Base-by-base conservation (phyloP, 2,329 filamentous ascomycete species). In the Ophiostoma quercus region DNA sequence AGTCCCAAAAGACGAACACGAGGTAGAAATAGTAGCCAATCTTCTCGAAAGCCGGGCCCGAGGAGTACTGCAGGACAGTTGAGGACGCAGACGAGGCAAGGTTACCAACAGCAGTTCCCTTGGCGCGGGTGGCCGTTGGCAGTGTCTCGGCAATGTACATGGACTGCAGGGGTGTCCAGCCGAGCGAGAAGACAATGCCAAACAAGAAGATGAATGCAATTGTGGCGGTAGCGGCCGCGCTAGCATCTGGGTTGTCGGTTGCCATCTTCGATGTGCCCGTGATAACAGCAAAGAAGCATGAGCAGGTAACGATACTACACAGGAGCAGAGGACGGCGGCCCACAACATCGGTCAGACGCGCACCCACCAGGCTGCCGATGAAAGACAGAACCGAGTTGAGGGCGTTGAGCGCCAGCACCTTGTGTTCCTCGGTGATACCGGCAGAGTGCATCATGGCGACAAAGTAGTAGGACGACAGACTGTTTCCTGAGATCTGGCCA, bases 321-420 rank as follows among this genome's bases (percentile, higher is more conserved):
- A 87, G 75, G 22, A 87, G 76, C 8, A 87, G 77, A 0, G 84
- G 84, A 2, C 87, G 84, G 51, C 87, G 84, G n/a, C 87, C 85
- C 6, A 88, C 71, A 1, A 81, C 80, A 54, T 88, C 86, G 1
- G 85, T 85, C 67, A 88, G 79, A 16, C 81, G 79, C 3, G 86
- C 85, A 65, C 87, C 87, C 0, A 84, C 73, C 22, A 87, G 78
- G 22, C 85, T 83, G 1, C 79, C 82, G 1, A 83, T 73, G 71
- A 84, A 80, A 74, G 83, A 84, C 43, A 86, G 77, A 32, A 85
- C 82, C 32, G 85, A 84, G 75, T 87, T 84, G 72, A 84, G 80
- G 43, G 78, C 83, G 75, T 85, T 85, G 67, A 84, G 77, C 0
- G 82, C 82, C 14, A 88, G 79, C 0, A 81, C 78, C 14, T 77